These are phyloP conservation scores for Xylariaceae sp. DNA, from an alignment of 2,329 filamentous ascomycete species.

Conservation along the genomic window DNA sequence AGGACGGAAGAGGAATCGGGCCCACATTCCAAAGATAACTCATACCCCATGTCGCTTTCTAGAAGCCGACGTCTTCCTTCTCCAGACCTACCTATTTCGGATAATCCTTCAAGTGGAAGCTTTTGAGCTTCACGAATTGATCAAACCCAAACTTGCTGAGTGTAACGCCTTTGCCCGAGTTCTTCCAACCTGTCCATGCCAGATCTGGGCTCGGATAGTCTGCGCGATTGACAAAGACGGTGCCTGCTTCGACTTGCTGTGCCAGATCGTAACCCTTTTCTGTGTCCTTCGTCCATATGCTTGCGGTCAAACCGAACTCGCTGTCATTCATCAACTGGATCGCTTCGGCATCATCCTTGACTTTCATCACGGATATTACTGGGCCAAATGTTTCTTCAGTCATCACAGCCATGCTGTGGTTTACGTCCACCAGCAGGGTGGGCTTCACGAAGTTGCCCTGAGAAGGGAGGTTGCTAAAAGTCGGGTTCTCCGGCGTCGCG, in stretches of 20 bases:
- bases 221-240: conserved; percentile 91
- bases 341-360: conserved; percentile 74
- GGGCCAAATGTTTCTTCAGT: conserved; percentile 93
- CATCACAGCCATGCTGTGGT: conserved; percentile 84
- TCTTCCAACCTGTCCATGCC: conserved; percentile 98
- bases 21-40: conserved; percentile 7
- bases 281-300: conserved; percentile 91
- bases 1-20: not conserved
- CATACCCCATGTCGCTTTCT: not conserved
- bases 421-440: conserved; percentile 72
- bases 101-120: conserved; percentile 84
- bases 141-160: conserved; percentile 88
- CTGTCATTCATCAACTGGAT: conserved; percentile 88
- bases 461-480: conserved; percentile 65
- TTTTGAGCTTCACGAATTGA: conserved; percentile 94
- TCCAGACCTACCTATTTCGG: conserved; percentile 43
- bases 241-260: conserved; percentile 82
- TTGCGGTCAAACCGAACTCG: conserved; percentile 90
- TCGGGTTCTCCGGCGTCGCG: conserved; percentile 73
- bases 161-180: conserved; percentile 87
- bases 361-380: conserved; percentile 84
- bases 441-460: conserved; percentile 86
- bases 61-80: not conserved
- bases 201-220: conserved; percentile 89
- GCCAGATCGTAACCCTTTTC: conserved; percentile 68